A percentile compares a stretch with the other conserved stretches of the same genome.
phyloP scores from a whole-genome alignment of 192 early-diverging fungal genomes.

The Backusella sp. region DNA sequence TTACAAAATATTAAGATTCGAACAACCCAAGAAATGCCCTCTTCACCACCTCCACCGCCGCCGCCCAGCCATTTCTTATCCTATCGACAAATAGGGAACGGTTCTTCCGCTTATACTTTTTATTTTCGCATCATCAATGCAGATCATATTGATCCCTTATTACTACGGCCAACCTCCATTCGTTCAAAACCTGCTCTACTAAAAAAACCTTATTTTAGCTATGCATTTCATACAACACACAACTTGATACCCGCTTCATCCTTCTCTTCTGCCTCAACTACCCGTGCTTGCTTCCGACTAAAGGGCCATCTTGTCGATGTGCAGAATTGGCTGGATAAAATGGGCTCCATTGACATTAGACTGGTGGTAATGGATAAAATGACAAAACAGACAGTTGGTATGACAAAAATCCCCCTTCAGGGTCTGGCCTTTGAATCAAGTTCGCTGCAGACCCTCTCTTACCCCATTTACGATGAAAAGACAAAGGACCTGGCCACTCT shows the following conservation, averaged over 20 bases:
- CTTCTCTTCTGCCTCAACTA: not conserved
- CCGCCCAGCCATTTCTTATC: not conserved
- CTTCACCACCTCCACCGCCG: not conserved
- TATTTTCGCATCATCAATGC: conserved; percentile 32
- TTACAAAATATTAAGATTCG: conserved; percentile 11
- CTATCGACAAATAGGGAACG: conserved; percentile 36
- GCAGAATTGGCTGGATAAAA: conserved; percentile 26
- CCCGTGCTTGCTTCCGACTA: conserved; percentile 25
- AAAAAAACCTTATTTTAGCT: conserved; percentile 24
- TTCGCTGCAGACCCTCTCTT: not conserved
- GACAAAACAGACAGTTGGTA: conserved; percentile 15
- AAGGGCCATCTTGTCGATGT: conserved; percentile 28
- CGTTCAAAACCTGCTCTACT: not conserved
- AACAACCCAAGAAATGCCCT: not conserved
- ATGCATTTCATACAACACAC: conserved; percentile 23
- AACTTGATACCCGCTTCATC: conserved; percentile 23
- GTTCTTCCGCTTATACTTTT: conserved; percentile 24
- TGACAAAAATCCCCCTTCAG: not conserved
- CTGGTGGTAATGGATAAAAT: conserved; percentile 12
- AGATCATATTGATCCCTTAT: conserved; percentile 20
- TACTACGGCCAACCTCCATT: conserved; percentile 3
- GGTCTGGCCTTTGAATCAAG: not conserved
- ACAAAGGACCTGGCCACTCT: not conserved
- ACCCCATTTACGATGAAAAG: not conserved
- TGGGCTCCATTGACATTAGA: conserved; percentile 1